Base-by-base conservation (phyloP, 1,284 basidiomycete genomes). In the Tilletia horrida region DNA sequence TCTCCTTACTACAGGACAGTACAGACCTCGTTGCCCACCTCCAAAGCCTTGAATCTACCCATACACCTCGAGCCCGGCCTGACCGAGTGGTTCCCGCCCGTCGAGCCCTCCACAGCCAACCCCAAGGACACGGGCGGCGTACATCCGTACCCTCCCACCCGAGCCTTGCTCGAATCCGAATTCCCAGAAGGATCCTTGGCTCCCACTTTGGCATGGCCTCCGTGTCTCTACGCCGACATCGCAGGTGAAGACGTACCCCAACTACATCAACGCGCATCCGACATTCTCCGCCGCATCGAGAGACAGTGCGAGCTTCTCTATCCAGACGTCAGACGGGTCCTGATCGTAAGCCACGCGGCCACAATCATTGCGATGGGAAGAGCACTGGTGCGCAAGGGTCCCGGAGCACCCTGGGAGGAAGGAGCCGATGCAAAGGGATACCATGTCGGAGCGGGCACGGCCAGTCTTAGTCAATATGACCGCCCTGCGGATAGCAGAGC, bases 51-150 rank as follows among this genome's bases (percentile, higher is more conserved):
- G 14, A 83, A 84, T 1, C 67, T 91, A 2, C 89, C 90, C 0
- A 86, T 93, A 61, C 88, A 86, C 69, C 86, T 90, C 3, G 85
- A 85, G 88, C 90, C 92, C 71, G 90, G 90, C 88, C 79, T 93
- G 11, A 86, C 87, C 3, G 92, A 93, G 81, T 93, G 91, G 91
- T 93, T 90, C 81, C 90, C 89, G 1, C 90, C 89, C 31, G 90
- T 87, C 25, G 82, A 80, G 7, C 86, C 63, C 1, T 44, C 87
- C 0, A 86, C 86, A 9, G 88, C 8, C 55, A 29, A 59, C 21
- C 29, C 55, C 9, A 29, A 40, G 29, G 55, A 29, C 11, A 59
- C 55, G 8, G 55, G 89, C 6, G 78, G 78, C 1, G 23, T 68
- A 2, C 73, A 76, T 63, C 74, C 74, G 0, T 68, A 67, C 11